These are phyloP conservation scores for Cyclotella baltica DNA, from an alignment of 108 stramenopile genomes.

Conservation along the genomic window DNA sequence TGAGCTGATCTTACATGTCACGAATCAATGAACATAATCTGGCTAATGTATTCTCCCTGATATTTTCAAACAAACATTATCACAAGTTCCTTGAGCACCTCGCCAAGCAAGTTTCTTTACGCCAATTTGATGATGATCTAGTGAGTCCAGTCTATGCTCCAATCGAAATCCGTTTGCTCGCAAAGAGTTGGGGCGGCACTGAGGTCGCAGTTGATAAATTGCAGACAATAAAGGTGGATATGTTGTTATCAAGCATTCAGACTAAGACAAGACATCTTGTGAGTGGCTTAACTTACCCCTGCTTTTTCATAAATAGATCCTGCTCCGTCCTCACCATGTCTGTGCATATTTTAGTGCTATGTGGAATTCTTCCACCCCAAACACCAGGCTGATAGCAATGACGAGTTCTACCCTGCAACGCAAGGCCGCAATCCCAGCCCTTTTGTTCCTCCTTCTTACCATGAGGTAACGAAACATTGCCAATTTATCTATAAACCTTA, in stretches of 20 bases:
- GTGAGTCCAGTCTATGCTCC: slow-evolving; percentile 28
- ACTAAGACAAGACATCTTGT: not conserved
- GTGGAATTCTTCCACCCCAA: not conserved
- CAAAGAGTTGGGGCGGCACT: slow-evolving; percentile 7
- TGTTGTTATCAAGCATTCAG: slow-evolving; percentile 14
- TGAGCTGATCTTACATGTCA: slow-evolving; percentile 24
- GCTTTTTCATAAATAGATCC: not conserved
- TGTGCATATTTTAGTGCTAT: not conserved
- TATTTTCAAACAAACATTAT: slow-evolving; percentile 23
- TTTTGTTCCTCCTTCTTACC: no score
- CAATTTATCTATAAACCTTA: no score
- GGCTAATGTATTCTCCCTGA: slow-evolving; percentile 35
- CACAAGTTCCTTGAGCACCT: slow-evolving; percentile 14
- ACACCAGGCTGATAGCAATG: no score
- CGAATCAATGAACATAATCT: slow-evolving; percentile 34
- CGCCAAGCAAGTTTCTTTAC: slow-evolving; percentile 28
- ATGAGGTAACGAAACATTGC: no score
- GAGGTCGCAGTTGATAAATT: not conserved
- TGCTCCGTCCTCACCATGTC: not conserved
- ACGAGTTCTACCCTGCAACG: no score
- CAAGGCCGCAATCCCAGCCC: no score
- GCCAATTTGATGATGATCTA: slow-evolving; percentile 15
- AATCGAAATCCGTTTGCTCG: slow-evolving; percentile 26
- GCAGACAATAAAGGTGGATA: slow-evolving; percentile 15
- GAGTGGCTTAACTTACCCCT: not conserved